phyloP scores from a whole-genome alignment of 2,329 filamentous ascomycete species.

The Xylariaceae sp. region DNA sequence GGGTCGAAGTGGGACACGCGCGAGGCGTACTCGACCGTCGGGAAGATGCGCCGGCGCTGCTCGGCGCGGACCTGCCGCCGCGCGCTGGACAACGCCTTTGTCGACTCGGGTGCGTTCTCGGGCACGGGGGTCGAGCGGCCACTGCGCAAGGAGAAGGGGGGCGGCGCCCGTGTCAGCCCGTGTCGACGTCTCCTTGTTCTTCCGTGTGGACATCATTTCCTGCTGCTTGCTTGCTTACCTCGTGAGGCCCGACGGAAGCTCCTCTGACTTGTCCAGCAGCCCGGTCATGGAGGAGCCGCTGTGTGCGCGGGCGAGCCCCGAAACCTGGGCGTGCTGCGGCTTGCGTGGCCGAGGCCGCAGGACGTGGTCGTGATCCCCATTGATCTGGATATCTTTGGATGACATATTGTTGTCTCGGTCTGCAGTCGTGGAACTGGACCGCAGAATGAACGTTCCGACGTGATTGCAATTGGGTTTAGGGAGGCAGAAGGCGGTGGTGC shows the following conservation, averaged over 20 bases:
- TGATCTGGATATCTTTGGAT: conserved; percentile 18
- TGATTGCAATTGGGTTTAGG: too few relatives aligned
- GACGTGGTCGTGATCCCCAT: conserved; percentile 31
- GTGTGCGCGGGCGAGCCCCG: conserved; percentile 34
- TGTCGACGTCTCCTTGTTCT: too few relatives aligned
- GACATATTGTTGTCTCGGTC: conserved; percentile 11
- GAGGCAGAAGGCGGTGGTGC: too few relatives aligned
- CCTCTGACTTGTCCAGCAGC: conserved; percentile 28
- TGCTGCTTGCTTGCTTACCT: conserved; percentile 34
- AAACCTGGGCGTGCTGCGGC: conserved; percentile 39
- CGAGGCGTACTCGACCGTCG: conserved; percentile 82
- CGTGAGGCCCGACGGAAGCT: conserved; percentile 33
- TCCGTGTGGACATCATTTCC: too few relatives aligned
- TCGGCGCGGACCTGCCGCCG: conserved; percentile 77
- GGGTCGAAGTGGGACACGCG: conserved; percentile 95
- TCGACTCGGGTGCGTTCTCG: conserved; percentile 86
- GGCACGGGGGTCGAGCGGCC: conserved; percentile 78
- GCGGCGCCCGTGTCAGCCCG: too few relatives aligned
- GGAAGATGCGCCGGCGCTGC: conserved; percentile 78
- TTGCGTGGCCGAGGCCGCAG: conserved; percentile 44
- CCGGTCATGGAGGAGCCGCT: conserved; percentile 31
- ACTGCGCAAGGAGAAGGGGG: conserved; percentile 44
- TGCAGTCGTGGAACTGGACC: background rate
- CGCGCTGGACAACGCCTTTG: conserved; percentile 75
- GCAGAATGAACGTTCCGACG: too few relatives aligned